A percentile compares a stretch with the other conserved stretches of the same genome.
Conservation (phyloP, 1,139 yeast species). For the Eremothecium coryli region DNA sequence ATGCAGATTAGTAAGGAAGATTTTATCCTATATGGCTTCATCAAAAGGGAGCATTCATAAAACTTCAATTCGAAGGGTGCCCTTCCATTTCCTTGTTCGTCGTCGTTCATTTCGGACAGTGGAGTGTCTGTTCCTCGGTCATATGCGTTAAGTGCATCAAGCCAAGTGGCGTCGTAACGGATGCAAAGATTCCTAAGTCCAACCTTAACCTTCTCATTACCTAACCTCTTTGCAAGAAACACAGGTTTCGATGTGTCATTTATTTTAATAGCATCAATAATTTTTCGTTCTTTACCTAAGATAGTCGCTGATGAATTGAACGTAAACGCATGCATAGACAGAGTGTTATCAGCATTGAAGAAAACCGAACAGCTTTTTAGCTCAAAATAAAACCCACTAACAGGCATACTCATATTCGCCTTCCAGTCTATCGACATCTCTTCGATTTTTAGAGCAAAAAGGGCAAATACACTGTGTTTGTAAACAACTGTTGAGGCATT, state of each 20-base stretch:
- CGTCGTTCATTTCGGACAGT: not conserved
- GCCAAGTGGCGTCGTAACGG: constrained; percentile 53
- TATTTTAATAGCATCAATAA: not conserved
- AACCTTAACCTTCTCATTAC: constrained; percentile 30
- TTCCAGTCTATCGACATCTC: constrained; percentile 25
- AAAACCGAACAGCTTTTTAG: constrained; percentile 30
- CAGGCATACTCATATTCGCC: constrained; percentile 30
- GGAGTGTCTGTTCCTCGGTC: not conserved
- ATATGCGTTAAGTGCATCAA: constrained; percentile 24
- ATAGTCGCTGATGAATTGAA: not conserved
- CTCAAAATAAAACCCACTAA: constrained; percentile 38
- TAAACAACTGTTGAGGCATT: constrained; percentile 23
- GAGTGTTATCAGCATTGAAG: constrained; percentile 30
- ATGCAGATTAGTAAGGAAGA: constrained; percentile 42
- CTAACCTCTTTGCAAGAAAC: constrained; percentile 27
- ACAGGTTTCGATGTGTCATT: constrained; percentile 31
- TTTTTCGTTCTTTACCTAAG: not conserved
- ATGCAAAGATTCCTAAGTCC: constrained; percentile 38
- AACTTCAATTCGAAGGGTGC: constrained; percentile 34
- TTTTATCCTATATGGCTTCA: constrained; percentile 53
- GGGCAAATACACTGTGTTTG: constrained; percentile 23
- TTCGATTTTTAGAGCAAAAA: constrained; percentile 16
- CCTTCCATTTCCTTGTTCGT: not conserved
- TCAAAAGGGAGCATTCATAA: constrained; percentile 45
- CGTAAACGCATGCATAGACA: constrained; percentile 28